Evolutionary conservation across 2,329 filamentous ascomycete species (phyloP).

Genomic region (Aspergillus fischeri): DNA sequence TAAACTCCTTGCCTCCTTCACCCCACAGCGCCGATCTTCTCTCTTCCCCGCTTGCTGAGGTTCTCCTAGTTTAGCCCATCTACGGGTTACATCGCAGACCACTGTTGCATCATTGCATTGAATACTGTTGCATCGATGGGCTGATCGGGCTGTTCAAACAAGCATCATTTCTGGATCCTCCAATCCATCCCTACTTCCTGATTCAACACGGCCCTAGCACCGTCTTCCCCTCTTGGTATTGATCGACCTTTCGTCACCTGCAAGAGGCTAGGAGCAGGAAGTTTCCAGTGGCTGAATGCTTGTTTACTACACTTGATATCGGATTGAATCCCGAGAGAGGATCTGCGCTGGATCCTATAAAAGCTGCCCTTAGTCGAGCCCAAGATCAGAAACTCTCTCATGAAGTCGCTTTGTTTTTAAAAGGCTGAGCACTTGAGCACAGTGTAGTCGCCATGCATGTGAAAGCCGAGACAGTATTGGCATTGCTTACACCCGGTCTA

Average conservation of each 20-base stretch:
- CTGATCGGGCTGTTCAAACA: neutral
- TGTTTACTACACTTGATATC: neutral
- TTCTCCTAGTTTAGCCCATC: neutral
- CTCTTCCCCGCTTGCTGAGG: neutral
- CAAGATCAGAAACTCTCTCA: neutral
- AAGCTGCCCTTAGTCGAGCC: neutral
- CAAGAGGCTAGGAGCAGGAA: neutral
- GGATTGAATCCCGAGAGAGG: neutral
- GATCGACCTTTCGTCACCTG: neutral
- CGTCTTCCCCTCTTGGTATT: neutral
- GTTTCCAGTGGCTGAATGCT: neutral
- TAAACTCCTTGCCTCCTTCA: neutral
- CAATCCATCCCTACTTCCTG: neutral
- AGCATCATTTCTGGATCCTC: neutral
- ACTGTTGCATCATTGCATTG: neutral
- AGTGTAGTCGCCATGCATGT: constrained; percentile 14
- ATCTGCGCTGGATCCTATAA: neutral
- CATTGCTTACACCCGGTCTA: constrained; percentile 14
- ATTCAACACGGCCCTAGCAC: constrained; percentile 2
- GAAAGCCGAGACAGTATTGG: constrained; percentile 11
- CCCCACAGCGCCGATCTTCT: neutral
- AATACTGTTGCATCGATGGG: neutral
- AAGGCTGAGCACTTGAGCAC: neutral
- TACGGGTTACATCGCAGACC: neutral
- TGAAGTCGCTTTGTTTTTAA: neutral